Percentiles rank a stretch among this genome's conserved stretches.
phyloP scores from a whole-genome alignment of 345 rosid genomes.

The Populus pruinosa region DNA sequence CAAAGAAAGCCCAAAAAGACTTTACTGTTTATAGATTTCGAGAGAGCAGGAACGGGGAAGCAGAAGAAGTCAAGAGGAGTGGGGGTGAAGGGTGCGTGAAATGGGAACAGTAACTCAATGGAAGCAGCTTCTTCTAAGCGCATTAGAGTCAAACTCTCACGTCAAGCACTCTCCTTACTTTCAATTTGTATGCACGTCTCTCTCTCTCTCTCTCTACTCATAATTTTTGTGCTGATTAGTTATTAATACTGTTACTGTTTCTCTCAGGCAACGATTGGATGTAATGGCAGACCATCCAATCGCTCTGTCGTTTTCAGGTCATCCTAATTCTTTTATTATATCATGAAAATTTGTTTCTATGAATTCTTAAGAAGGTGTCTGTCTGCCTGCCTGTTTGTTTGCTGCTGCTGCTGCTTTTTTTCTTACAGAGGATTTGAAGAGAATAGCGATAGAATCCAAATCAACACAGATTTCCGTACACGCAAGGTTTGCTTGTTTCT shows the following conservation, averaged over 20 bases:
- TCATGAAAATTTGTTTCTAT: background rate
- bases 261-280: conserved; percentile 72
- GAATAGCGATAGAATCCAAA: conserved; percentile 49
- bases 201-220: background rate
- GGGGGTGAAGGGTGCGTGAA: background rate
- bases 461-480: conserved; percentile 65
- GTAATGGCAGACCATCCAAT: conserved; percentile 74
- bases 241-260: background rate
- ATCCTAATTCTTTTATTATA: background rate
- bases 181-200: conserved; percentile 45
- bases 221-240: background rate
- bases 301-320: conserved; percentile 85
- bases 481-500: conserved; percentile 49
- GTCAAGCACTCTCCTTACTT: conserved; percentile 60
- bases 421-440: conserved; percentile 74
- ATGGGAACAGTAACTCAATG: conserved; percentile 51
- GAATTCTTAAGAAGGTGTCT: background rate
- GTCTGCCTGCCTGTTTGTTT: background rate
- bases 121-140: conserved; percentile 74
- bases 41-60: too few relatives aligned
- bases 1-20: background rate
- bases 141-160: conserved; percentile 64
- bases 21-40: background rate
- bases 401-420: background rate
- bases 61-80: background rate